A percentile compares a stretch with the other conserved stretches of the same genome.
These are phyloP conservation scores for Coemansia javaensis DNA, from an alignment of 192 early-diverging fungal species.

Conservation along the genomic window DNA sequence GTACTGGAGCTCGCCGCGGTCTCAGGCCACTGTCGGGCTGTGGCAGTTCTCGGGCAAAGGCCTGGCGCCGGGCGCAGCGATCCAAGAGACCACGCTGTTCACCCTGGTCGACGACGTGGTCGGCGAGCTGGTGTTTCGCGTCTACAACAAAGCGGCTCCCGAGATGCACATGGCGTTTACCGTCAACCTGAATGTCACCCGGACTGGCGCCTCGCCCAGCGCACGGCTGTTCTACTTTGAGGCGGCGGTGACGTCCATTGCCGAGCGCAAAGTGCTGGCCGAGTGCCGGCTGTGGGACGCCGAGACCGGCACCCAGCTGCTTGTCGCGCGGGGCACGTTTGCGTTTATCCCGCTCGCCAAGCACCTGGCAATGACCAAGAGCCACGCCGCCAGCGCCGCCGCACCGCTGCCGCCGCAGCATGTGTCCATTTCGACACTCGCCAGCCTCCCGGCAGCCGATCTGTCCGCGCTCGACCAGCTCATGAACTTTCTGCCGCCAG, in stretches of 20 bases:
- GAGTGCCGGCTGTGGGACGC: slow-evolving; percentile 26
- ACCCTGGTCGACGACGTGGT: slow-evolving; percentile 27
- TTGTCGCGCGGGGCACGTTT: slow-evolving; percentile 8
- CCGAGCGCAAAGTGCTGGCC: slow-evolving; percentile 8
- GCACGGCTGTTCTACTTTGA: slow-evolving; percentile 24
- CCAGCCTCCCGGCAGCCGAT: neutral
- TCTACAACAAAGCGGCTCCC: neutral
- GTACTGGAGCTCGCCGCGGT: slow-evolving; percentile 14
- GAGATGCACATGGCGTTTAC: slow-evolving; percentile 16
- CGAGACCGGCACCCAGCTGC: slow-evolving; percentile 4
- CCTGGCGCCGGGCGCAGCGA: neutral
- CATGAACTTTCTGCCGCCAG: slow-evolving; percentile 20
- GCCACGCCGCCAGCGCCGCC: no score
- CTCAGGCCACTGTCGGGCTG: slow-evolving; percentile 6
- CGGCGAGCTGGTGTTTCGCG: slow-evolving; percentile 16
- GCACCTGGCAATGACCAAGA: no score
- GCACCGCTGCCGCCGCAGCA: neutral
- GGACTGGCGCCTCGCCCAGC: neutral
- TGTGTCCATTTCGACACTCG: neutral
- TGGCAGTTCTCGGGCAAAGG: slow-evolving; percentile 9
- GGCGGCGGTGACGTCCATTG: neutral
- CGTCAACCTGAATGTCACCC: slow-evolving; percentile 20
- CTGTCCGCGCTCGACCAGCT: slow-evolving; percentile 10
- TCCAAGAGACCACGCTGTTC: slow-evolving; percentile 15
- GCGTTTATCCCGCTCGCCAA: slow-evolving; percentile 10